Evolutionary conservation across 2,329 filamentous ascomycete species (phyloP), one percentile per base, ranked within the genome.

Genomic region (Shiraia sp.): DNA sequence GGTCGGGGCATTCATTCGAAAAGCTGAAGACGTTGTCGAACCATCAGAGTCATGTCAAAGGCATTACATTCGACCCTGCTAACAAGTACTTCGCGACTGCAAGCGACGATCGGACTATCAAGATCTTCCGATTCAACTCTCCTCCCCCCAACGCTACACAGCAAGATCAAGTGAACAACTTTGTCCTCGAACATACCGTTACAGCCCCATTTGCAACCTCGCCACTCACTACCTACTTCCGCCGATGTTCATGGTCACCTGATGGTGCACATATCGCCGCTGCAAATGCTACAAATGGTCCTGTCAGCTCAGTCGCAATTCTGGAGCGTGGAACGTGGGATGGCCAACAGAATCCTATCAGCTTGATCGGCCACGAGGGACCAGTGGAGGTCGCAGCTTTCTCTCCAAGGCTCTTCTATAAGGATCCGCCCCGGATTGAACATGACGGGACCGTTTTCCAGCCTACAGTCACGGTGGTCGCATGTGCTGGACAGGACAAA

Each of bases 1-100:
- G 93, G 93, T 97, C 92, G 1, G 95, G 93, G 1, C 87, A 95
- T 71, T 97, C 91, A 0, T 99, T 99, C 58, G 93, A 99, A 74
- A 97, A 95, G 74, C 79, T 99, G 54, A 97, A 97, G 79, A 92
- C 90, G 3, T 75, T 99, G 4, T 85, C 90, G 2, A 86, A 91
- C 44, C 93, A 99, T 70, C 90, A 95, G 68, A 96, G 90, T 68
- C 95, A 97, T 67, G 93, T 99, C 74, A 99, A 99, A 70, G 93
- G 95, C 49, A 95, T 99, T 60, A 96, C 92, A 0, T 99, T 99
- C 65, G 93, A 99, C 65, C 93, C 93, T 1, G 93, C 93, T 29
- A 97, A 97, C 75, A 99, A 97, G 68, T 99, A 96, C 76, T 99
- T 99, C 71, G 93, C 95, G 12, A 99, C 95, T 0, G 91, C 95